Conservation (phyloP, 2,329 filamentous ascomycete species). For the Balansia obtecta region DNA sequence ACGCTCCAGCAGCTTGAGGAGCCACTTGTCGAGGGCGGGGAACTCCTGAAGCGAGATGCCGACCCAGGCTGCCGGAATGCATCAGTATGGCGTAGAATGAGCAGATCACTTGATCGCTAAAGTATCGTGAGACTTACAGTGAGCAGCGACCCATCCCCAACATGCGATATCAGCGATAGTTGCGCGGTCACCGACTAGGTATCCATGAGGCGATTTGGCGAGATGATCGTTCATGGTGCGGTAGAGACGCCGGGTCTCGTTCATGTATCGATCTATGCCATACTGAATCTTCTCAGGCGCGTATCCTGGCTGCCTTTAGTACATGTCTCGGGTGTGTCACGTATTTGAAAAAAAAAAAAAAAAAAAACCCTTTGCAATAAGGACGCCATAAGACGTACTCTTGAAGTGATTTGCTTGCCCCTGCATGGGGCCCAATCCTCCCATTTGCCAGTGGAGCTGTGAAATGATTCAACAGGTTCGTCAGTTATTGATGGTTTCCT, state of each 20-base stretch:
- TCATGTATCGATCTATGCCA: slow-evolving; percentile 68
- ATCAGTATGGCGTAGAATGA: not conserved
- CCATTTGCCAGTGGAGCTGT: slow-evolving; percentile 61
- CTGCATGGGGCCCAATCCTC: slow-evolving; percentile 72
- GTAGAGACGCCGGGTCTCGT: slow-evolving; percentile 76
- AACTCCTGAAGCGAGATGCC: slow-evolving; percentile 57
- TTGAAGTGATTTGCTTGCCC: slow-evolving; percentile 72
- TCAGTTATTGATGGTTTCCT: too few species aligned
- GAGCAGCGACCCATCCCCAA: slow-evolving; percentile 62
- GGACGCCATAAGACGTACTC: slow-evolving; percentile 28
- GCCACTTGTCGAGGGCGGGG: slow-evolving; percentile 64
- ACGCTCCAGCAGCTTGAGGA: slow-evolving; percentile 55
- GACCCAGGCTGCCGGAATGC: slow-evolving; percentile 16
- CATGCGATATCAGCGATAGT: slow-evolving; percentile 71
- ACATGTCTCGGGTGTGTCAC: not conserved
- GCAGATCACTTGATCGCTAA: not conserved
- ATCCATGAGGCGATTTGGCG: slow-evolving; percentile 39
- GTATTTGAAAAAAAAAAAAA: not conserved
- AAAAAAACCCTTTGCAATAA: not conserved
- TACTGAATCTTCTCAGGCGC: slow-evolving; percentile 75
- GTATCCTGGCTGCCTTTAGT: slow-evolving; percentile 36
- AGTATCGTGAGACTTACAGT: slow-evolving; percentile 23
- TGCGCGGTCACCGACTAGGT: slow-evolving; percentile 52
- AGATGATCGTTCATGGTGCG: slow-evolving; percentile 64
- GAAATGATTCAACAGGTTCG: not conserved